Conservation (phyloP, 495 filamentous ascomycete genomes). For the Hypoxylon fuscum region DNA sequence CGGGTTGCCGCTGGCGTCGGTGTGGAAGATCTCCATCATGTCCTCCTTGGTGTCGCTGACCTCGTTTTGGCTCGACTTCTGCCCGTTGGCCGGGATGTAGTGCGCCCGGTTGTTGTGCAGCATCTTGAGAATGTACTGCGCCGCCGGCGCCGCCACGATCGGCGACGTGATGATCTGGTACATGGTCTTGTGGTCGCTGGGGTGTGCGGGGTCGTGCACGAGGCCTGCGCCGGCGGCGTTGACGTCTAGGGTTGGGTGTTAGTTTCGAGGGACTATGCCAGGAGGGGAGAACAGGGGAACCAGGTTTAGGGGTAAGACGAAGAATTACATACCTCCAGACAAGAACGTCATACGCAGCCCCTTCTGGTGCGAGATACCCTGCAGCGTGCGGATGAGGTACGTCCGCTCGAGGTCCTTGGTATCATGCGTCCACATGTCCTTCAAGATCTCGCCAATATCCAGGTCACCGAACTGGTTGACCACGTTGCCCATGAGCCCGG, state of each 20-base stretch:
- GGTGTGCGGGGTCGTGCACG: conserved; percentile 91
- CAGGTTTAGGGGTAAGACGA: not conserved
- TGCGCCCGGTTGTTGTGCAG: conserved; percentile 90
- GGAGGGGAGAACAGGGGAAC: not conserved
- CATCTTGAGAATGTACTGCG: conserved; percentile 86
- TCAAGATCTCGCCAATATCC: conserved; percentile 90
- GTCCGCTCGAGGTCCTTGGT: conserved; percentile 97
- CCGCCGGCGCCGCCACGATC: conserved; percentile 87
- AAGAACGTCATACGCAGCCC: conserved; percentile 95
- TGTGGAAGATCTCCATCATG: conserved; percentile 99
- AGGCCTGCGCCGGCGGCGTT: conserved; percentile 92
- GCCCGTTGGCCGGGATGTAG: conserved; percentile 91
- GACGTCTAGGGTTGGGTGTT: conserved; percentile 64
- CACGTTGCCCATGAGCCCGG: conserved; percentile 91
- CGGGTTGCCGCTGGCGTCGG: conserved; percentile 79
- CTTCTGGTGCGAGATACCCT: conserved; percentile 93
- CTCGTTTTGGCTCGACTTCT: conserved; percentile 69
- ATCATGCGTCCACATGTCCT: conserved; percentile 98
- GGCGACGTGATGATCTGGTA: conserved; percentile 94
- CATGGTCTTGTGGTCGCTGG: conserved; percentile 97
- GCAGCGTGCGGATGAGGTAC: conserved; percentile 93
- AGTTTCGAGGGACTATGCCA: too few species aligned
- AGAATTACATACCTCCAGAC: conserved; percentile 69
- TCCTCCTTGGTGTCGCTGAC: conserved; percentile 95
- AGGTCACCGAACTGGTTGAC: conserved; percentile 98